Evolutionary conservation across 2,329 filamentous ascomycete species (phyloP).

Genomic region (Rhynchosporium secalis): DNA sequence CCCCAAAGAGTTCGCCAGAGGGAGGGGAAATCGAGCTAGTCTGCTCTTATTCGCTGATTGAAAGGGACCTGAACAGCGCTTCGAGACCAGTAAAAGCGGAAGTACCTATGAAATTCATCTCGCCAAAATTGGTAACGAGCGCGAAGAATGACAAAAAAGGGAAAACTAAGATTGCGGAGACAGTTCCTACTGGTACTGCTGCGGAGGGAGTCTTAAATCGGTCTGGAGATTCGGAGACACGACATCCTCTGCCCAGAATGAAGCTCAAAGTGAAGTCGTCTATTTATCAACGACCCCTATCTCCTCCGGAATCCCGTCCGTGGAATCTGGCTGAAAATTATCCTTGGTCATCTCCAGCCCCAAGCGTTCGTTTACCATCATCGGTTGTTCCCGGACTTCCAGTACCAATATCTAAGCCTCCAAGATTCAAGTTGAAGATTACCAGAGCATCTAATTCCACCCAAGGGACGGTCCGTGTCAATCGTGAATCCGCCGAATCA

Average conservation of each 20-base stretch:
- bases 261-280: conserved; percentile 33
- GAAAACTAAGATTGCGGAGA: not conserved
- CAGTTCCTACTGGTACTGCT: conserved; percentile 4
- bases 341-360: conserved; percentile 27
- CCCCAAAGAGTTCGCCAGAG: conserved; percentile 6
- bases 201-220: not conserved
- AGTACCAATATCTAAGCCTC: conserved; percentile 20
- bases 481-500: conserved; percentile 28
- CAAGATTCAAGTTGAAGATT: conserved; percentile 37
- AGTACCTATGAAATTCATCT: not conserved
- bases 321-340: conserved; percentile 33
- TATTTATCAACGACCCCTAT: conserved; percentile 21
- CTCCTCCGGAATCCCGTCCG: conserved; percentile 25
- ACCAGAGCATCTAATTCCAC: conserved; percentile 36
- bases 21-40: conserved; percentile 15
- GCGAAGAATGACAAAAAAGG: not conserved
- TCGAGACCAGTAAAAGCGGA: conserved; percentile 8
- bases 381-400: conserved; percentile 14
- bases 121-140: not conserved
- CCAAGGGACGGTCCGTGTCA: conserved; percentile 37
- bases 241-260: conserved; percentile 30
- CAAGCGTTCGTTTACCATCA: conserved; percentile 16
- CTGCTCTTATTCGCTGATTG: conserved; percentile 20
- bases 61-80: conserved; percentile 1
- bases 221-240: not conserved